Base-by-base conservation (phyloP, 139 green algal species). In the Asterochloris erici region DNA sequence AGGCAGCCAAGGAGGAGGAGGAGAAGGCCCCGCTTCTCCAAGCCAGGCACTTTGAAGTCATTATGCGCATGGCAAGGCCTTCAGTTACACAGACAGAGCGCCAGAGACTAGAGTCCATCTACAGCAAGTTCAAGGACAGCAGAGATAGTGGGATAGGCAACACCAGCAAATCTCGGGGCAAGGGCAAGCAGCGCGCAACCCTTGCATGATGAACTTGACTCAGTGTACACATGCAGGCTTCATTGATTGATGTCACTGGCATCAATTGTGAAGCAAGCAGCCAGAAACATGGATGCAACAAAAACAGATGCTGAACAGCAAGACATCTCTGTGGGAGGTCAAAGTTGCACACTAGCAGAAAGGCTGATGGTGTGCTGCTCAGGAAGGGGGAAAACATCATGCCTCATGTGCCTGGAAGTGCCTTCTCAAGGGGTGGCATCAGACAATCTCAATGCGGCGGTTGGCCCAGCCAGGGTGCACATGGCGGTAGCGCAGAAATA, bases 71-170 rank as follows among this genome's bases (percentile, higher is more conserved):
- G 10, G 90, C 91, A 2, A 86, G 90, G 54, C 91, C 91, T 10
- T 95, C 91, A 0, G 80, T 97, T 61, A 85, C 92, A 0, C 63
- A 79, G 21, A 70, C 73, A 0, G 94, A 96, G 84, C 81, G 83
- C 19, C 79, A 78, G 17, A 78, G 91, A 26, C 80, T 96, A 28
- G 84, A 91, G 54, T 86, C 82, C 4, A 70, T 95, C 12, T 97
- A 96, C 83, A 62, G 27, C 17, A 80, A 82, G 0, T 97, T 97
- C 82, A 54, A 78, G 68, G 47, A 83, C 60, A 81, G 84, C 26
- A 27, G 90, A 47, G 87, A 91, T 26, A 83, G 82, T 13, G 86
- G 84, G 63, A 60, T 87, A 47, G 84, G 75, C 62, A 79, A 78
- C 27, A 74, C 54, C 29, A 78, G 86, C 17, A 26, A 83, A 17